Evolutionary conservation across 2,329 filamentous ascomycete genomes (phyloP).

Genomic region (Escovopsis sp.): DNA sequence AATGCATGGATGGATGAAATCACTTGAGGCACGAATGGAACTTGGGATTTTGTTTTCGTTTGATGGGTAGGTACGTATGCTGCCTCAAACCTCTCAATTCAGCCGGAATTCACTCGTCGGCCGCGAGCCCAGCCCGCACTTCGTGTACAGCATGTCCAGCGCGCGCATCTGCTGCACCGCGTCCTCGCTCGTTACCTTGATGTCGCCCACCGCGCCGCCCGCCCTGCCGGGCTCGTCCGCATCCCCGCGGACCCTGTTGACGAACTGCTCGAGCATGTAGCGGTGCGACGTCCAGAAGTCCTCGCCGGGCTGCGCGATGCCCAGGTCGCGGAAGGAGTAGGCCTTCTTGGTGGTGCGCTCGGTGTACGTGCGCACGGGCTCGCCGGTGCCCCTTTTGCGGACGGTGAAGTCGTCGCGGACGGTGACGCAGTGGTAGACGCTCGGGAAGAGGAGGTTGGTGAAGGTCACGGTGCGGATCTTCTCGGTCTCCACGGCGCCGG

Average conservation of each 20-base stretch:
- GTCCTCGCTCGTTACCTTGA: conserved; percentile 22
- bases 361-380: conserved; percentile 4
- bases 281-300: conserved; percentile 29
- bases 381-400: not conserved
- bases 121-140: conserved; percentile 13
- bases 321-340: conserved; percentile 21
- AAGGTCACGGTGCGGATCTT: not conserved
- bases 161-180: conserved; percentile 29
- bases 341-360: conserved; percentile 17
- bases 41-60: too few species aligned
- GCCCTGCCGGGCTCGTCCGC: conserved; percentile 4
- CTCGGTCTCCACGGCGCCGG: not conserved
- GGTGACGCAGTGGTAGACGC: conserved; percentile 21
- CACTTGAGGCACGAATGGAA: too few species aligned
- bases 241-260: conserved; percentile 27
- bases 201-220: conserved; percentile 17
- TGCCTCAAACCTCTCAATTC: too few species aligned
- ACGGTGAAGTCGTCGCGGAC: conserved; percentile 15
- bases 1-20: too few species aligned
- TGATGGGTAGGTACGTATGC: too few species aligned
- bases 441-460: not conserved
- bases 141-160: conserved; percentile 32
- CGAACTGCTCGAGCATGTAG: conserved; percentile 34
- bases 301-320: conserved; percentile 16
- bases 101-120: conserved; percentile 3